phyloP scores from a whole-genome alignment of 225 moss, liverwort and hornwort species.

The Marchantia polymorpha region DNA sequence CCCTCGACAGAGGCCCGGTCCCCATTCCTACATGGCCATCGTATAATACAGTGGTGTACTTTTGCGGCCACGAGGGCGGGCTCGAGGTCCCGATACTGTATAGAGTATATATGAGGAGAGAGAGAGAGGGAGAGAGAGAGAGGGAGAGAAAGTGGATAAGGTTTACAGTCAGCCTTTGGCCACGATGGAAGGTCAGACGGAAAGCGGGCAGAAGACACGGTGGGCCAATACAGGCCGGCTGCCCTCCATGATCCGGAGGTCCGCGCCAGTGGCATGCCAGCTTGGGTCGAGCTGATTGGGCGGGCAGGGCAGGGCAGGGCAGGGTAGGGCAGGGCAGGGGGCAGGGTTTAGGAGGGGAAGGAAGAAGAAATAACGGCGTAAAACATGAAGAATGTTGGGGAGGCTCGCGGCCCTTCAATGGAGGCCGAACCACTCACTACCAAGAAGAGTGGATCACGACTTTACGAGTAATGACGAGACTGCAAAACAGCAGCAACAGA shows the following conservation, averaged over 20 bases:
- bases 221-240: no score
- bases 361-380: slow-evolving; percentile 13
- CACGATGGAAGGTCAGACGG: not conserved
- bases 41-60: no score
- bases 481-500: not conserved
- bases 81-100: no score
- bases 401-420: not conserved
- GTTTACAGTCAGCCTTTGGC: slow-evolving; percentile 3
- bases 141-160: not conserved
- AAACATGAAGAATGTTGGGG: slow-evolving; percentile 3
- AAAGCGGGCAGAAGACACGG: not conserved
- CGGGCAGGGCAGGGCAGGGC: no score
- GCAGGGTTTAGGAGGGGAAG: no score
- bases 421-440: not conserved
- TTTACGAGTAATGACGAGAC: slow-evolving; percentile 1
- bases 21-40: no score
- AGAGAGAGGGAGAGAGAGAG: not conserved
- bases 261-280: slow-evolving; percentile 2
- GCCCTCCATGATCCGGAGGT: not conserved
- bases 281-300: not conserved
- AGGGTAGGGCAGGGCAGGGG: no score
- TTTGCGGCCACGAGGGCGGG: no score
- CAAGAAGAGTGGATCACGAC: not conserved
- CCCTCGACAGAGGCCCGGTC: no score
- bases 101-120: not conserved